Conservation (phyloP, 2,329 filamentous ascomycete species). For the Scedosporium apiospermum region DNA sequence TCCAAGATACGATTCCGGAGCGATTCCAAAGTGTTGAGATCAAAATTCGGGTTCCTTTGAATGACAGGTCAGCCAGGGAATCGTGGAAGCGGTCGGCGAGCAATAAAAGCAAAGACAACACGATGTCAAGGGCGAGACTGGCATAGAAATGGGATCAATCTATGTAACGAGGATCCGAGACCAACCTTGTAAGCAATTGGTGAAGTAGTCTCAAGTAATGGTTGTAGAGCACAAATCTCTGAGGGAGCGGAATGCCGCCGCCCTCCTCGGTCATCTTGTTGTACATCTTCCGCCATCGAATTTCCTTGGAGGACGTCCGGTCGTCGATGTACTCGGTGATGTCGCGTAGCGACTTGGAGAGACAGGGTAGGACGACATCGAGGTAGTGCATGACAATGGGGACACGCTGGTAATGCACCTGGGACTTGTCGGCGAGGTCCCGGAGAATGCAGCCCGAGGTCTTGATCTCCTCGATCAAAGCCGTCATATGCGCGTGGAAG, state of each 20-base stretch:
- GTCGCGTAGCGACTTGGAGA: conserved; percentile 41
- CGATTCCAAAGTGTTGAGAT: conserved; percentile 43
- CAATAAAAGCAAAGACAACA: neutral
- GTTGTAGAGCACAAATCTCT: conserved; percentile 47
- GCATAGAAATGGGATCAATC: no score
- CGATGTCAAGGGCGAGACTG: no score
- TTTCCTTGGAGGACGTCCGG: conserved; percentile 32
- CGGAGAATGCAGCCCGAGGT: conserved; percentile 35
- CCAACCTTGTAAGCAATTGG: conserved; percentile 42
- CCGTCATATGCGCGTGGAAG: conserved; percentile 36
- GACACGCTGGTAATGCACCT: conserved; percentile 39
- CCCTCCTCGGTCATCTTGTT: conserved; percentile 44
- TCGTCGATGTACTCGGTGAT: conserved; percentile 44
- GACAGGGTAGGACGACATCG: conserved; percentile 45
- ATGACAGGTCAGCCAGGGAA: conserved; percentile 11
- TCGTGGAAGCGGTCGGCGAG: neutral
- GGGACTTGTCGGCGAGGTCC: conserved; percentile 44
- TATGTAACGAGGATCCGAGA: neutral
- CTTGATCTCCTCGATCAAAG: conserved; percentile 37
- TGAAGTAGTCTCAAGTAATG: conserved; percentile 40
- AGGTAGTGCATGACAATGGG: conserved; percentile 45
- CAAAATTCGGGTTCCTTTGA: conserved; percentile 42
- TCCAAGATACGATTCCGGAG: conserved; percentile 38
- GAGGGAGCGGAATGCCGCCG: conserved; percentile 38
- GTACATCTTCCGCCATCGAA: conserved; percentile 51